Evolutionary conservation across 805 yeast genomes (phyloP), one percentile per base, ranked within the genome.

Genomic region (Schizosaccharomyces pombe): DNA sequence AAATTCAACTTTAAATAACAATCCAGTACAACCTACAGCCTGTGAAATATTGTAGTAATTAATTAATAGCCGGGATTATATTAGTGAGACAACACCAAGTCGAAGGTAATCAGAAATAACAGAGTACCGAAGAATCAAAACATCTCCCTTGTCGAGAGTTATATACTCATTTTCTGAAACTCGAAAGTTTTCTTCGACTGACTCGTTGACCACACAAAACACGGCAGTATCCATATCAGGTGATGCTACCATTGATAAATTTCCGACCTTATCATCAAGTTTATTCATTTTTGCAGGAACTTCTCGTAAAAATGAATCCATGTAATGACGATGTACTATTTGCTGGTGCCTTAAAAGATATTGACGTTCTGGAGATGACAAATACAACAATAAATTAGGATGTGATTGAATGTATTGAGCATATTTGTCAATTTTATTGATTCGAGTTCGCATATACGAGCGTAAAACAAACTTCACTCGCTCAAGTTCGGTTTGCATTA

Each of bases 401-500:
- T 66, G 62, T 28, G 69, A 73, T 56, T 78, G 71, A 57, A 85
- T 77, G 61, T 69, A 77, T 3, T 82, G 68, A 28, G 85, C 72
- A 65, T 68, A 79, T 58, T 72, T 73, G 67, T 86, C 95, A 52
- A 91, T 75, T 65, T 62, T 64, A 51, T 63, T 68, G 55, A 86
- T 65, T 56, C 98, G 71, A 5, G 89, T 75, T 57, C 98, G 73
- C 33, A 87, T 69, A 64, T 85, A 89, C 12, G 85, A 74, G 54
- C 96, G 68, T n/a, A 87, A 71, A 34, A 89, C 66, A 63, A 80
- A 91, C 61, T 80, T 85, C 31, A 85, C 75, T 56, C 98, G 70
- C 61, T 91, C 97, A 26, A 91, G 73, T 60, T 91, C 97, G 12
- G 93, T 81, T 63, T 91, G 98, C 60, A 89, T 79, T 26, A 93